phyloP scores from a whole-genome alignment of 345 rosid species.

The Eutrema yunnanense region DNA sequence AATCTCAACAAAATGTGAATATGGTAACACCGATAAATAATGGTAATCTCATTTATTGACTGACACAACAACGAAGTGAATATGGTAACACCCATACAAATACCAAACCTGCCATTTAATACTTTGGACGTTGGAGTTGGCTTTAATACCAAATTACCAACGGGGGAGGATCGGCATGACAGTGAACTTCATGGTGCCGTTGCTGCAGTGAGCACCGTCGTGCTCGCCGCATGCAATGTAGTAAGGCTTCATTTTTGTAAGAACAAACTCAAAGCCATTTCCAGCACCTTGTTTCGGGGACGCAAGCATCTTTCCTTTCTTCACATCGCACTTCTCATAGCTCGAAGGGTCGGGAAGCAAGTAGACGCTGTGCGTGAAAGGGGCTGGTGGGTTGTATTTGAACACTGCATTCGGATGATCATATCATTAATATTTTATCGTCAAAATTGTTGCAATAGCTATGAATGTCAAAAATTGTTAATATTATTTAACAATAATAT shows the following conservation, averaged over 20 bases:
- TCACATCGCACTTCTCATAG: conserved; percentile 45
- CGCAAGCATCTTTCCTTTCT: conserved; percentile 45
- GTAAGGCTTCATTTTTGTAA: conserved; percentile 40
- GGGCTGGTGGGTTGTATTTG: conserved; percentile 59
- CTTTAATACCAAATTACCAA: conserved; percentile 6
- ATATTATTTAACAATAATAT: neutral
- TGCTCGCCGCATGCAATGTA: conserved; percentile 68
- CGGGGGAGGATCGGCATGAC: conserved; percentile 38
- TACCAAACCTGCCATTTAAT: neutral
- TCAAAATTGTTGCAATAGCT: neutral
- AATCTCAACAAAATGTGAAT: neutral
- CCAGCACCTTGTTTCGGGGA: conserved; percentile 47
- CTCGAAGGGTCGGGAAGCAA: conserved; percentile 44
- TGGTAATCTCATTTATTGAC: neutral
- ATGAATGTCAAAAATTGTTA: neutral
- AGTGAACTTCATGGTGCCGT: conserved; percentile 64
- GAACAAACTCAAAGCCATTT: conserved; percentile 53
- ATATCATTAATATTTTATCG: neutral
- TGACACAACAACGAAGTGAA: neutral
- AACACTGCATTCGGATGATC: conserved; percentile 44
- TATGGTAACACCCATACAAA: neutral
- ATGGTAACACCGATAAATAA: neutral
- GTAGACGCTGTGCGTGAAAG: conserved; percentile 58
- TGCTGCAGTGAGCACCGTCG: conserved; percentile 54
- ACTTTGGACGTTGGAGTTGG: neutral